Evolutionary conservation across 1,284 basidiomycete genomes (phyloP), one percentile per base, ranked within the genome.

Genomic region (Apiotrichum porosum): DNA sequence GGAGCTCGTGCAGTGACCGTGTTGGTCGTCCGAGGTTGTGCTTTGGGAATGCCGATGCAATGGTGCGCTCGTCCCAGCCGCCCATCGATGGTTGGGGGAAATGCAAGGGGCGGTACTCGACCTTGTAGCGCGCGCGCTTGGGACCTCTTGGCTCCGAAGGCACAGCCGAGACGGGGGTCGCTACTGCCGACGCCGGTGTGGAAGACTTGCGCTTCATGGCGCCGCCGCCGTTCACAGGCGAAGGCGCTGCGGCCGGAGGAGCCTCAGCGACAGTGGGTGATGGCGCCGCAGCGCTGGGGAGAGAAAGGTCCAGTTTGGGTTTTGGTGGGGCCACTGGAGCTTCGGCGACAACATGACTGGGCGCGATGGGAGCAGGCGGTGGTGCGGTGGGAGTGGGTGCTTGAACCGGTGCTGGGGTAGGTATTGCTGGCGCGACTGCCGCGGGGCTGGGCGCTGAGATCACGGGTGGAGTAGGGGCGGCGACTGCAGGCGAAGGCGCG

Each of bases 91-190:
- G 82, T 23, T 88, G 71, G 48, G 86, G 84, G 22, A 87, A 82
- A 10, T 81, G 81, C 15, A 89, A 75, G 0, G 94, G 94, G 22
- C 86, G 77, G 67, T 97, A 98, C 75, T 92, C 88, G 59, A 97
- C 87, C 73, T 86, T 88, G 62, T 87, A 84, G 51, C 89, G 81
- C 31, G 81, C 70, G 8, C 75, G 71, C 51, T 62, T 72, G 26
- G 56, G 65, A 8, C 23, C 37, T 2, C 31, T 35, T n/a, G 10
- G 39, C 26, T 28, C 8, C 26, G 26, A 12, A 28, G 26, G 26
- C 12, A 12, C 8, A 28, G 26, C 26, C n/a, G n/a, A n/a, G n/a
- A n/a, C n/a, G n/a, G n/a, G n/a, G n/a, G n/a, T n/a, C n/a, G n/a
- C n/a, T n/a, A n/a, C n/a, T n/a, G n/a, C n/a, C n/a, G n/a, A n/a